Conservation (phyloP, 2,329 filamentous ascomycete species). For the Pyrenophora tritici-repentis region DNA sequence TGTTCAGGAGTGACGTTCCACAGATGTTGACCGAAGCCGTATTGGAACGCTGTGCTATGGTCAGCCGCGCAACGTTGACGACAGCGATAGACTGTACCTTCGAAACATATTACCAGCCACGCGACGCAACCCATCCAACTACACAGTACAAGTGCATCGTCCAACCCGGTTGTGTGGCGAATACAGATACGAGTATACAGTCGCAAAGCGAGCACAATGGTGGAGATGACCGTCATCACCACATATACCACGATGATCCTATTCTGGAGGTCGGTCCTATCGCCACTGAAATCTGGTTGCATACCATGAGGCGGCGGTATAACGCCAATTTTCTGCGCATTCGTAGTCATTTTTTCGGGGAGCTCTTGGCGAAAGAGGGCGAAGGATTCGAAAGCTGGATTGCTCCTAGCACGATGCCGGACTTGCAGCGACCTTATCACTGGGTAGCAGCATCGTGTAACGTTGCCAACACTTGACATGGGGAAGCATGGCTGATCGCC, state of each 20-base stretch:
- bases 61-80: constrained; percentile 4
- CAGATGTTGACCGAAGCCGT: constrained; percentile 25
- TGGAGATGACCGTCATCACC: constrained; percentile 17
- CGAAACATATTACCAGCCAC: constrained; percentile 19
- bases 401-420: neutral
- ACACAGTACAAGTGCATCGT: constrained; percentile 19
- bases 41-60: constrained; percentile 16
- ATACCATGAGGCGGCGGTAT: constrained; percentile 13
- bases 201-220: constrained; percentile 16
- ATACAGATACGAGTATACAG: constrained; percentile 25
- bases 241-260: constrained; percentile 19
- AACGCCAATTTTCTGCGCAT: constrained; percentile 10
- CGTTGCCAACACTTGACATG: constrained; percentile 3
- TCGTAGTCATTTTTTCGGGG: constrained; percentile 4
- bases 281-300: constrained; percentile 12
- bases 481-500: constrained; percentile 1
- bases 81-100: constrained; percentile 4
- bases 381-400: constrained; percentile 1
- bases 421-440: constrained; percentile 13
- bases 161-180: constrained; percentile 13
- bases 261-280: constrained; percentile 16
- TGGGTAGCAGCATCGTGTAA: constrained; percentile 3
- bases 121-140: constrained; percentile 24
- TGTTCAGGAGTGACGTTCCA: constrained; percentile 22
- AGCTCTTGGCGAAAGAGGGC: neutral